Base-by-base conservation (phyloP, 2,329 filamentous ascomycete genomes). In the Penicillium occitanis region DNA sequence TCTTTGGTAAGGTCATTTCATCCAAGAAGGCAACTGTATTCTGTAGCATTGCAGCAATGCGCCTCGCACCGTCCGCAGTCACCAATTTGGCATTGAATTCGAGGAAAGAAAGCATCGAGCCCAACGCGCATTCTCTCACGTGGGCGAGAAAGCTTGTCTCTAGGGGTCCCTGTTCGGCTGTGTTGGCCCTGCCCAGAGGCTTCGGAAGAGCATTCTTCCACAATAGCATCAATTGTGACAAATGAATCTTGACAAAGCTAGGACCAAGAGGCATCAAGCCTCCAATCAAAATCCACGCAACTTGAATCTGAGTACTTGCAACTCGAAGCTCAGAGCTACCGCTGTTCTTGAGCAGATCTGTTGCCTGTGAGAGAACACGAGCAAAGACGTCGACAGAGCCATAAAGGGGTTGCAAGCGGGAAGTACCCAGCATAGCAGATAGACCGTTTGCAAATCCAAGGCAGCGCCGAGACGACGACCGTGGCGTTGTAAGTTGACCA, bases 141-240 rank as follows among this genome's bases (percentile, higher is more conserved):
- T 99, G 95, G 0, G 93, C 91, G 17, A 99, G 83, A 74, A 97
- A 99, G 44, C 92, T 96, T 3, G 94, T 88, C 76, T 99, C 96
- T 7, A 98, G 83, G 61, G 92, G 85, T 69, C 91, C 94, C 63
- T 93, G 87, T 69, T 94, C 89, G 0, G 90, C 87, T 61, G 92
- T 92, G 70, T 95, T 96, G 71, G 98, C 94, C 76, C 93, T 96
- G 40, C 92, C 90, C n/a, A 98, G 80, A 5, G 96, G 94, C 73
- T 96, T 97, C 0, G 96, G 94, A 11, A 99, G 84, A 0, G 95
- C 94, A 77, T 98, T 99, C 78, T 97, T 97, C 95, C 95, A 99
- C 6, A 99, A 82, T 8, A 99, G 82, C 65, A 99, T 87, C 25
- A 99, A 84, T 74, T 99, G 95, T 2, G 93, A 94, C 7, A 99